Percentiles rank a stretch among this genome's conserved stretches.
Conservation (phyloP, 805 yeast species). For the Barnettozyma siamensis region DNA sequence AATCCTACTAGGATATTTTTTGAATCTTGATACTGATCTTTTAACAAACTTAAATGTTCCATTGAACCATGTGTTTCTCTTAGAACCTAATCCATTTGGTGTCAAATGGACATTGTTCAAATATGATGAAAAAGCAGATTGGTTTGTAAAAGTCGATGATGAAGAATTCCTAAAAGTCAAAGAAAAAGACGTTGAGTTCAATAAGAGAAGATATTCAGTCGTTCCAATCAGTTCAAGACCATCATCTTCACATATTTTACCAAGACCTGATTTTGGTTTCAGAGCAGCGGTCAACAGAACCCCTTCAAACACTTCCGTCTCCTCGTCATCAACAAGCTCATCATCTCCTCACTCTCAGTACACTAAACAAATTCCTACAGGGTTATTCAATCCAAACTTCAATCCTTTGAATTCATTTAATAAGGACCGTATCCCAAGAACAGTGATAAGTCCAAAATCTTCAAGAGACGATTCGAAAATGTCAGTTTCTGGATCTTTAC, state of each 20-base stretch:
- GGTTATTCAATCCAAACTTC: conserved; percentile 2
- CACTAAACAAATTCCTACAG: neutral
- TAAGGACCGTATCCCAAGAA: conserved; percentile 4
- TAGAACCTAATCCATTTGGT: conserved; percentile 93
- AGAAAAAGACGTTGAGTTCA: conserved; percentile 60
- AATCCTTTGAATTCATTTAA: neutral
- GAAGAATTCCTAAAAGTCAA: conserved; percentile 40
- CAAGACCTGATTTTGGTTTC: neutral
- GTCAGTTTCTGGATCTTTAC: neutral
- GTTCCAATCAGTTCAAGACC: conserved; percentile 44
- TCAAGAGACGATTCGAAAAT: conserved; percentile 1
- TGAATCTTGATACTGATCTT: conserved; percentile 72
- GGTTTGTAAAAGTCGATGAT: conserved; percentile 63
- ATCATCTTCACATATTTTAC: conserved; percentile 3
- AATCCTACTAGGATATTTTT: conserved; percentile 79
- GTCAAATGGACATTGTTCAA: conserved; percentile 90
- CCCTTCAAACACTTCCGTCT: conserved; percentile 1
- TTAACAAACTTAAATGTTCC: conserved; percentile 93
- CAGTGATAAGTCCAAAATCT: neutral
- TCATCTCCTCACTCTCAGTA: neutral
- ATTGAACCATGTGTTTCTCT: conserved; percentile 79
- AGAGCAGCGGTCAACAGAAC: conserved; percentile 1
- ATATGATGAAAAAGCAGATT: conserved; percentile 70
- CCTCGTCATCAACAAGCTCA: neutral
- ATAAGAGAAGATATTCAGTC: conserved; percentile 65